These are phyloP conservation scores for Nicotiana attenuata DNA, from an alignment of 257 asterid species.

Conservation along the genomic window DNA sequence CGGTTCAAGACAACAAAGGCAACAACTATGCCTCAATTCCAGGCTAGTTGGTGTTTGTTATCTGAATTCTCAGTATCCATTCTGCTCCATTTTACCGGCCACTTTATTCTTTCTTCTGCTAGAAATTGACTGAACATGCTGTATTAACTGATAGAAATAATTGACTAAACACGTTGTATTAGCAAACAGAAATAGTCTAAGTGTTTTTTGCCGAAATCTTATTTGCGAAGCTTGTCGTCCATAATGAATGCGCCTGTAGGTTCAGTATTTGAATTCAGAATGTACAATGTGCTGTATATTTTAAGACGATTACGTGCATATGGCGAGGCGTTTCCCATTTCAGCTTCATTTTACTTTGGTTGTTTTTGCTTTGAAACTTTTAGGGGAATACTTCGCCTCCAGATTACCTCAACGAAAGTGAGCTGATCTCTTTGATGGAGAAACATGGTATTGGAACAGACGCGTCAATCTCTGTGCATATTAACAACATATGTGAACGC, in stretches of 20 bases:
- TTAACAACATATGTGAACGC: conserved; percentile 85
- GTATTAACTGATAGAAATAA: background rate
- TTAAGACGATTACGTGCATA: background rate
- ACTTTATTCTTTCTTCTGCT: background rate
- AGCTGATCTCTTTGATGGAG: conserved; percentile 89
- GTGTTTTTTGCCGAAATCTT: background rate
- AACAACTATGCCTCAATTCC: background rate
- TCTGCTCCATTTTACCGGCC: background rate
- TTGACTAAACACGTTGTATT: background rate
- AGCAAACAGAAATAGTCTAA: background rate
- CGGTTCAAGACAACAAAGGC: background rate
- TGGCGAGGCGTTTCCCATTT: background rate
- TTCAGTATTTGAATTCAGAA: background rate
- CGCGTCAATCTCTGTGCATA: conserved; percentile 87
- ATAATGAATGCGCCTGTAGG: background rate
- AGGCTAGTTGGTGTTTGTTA: background rate
- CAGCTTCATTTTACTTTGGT: background rate
- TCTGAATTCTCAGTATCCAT: background rate
- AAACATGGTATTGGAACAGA: conserved; percentile 93
- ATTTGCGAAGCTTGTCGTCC: background rate
- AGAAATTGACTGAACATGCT: background rate
- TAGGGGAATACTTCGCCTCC: conserved; percentile 85
- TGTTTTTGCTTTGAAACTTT: conserved; percentile 18
- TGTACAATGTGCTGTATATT: background rate
- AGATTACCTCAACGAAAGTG: conserved; percentile 84